Percentiles rank a stretch among this genome's conserved stretches.
phyloP scores from a whole-genome alignment of 75 land plant genomes.

The Cryptomeria japonica region DNA sequence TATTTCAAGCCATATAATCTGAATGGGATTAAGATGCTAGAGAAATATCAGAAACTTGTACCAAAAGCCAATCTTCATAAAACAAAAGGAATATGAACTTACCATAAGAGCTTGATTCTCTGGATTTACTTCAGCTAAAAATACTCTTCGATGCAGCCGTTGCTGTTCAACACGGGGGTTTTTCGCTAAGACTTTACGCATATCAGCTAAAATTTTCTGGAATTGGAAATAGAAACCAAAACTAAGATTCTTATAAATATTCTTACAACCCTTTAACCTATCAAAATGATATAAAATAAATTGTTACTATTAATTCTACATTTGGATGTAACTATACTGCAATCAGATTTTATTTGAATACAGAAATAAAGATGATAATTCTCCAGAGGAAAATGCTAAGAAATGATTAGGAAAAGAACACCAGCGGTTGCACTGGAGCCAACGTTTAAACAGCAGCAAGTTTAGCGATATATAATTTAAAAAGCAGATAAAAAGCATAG shows the following conservation, averaged over 20 bases:
- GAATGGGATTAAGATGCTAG: background rate
- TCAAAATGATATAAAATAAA: background rate
- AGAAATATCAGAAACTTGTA: background rate
- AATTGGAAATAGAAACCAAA: constrained; percentile 9
- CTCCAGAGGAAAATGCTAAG: background rate
- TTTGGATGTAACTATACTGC: background rate
- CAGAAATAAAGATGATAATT: background rate
- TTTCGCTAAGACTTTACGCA: constrained; percentile 94
- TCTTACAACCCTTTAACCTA: background rate
- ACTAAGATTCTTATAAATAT: background rate
- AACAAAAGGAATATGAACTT: background rate
- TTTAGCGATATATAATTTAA: background rate
- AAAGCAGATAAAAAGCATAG: background rate
- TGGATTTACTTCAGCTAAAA: constrained; percentile 70
- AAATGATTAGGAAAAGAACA: background rate
- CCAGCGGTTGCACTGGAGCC: background rate
- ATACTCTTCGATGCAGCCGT: constrained; percentile 88
- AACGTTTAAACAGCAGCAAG: background rate
- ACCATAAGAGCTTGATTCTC: constrained; percentile 93
- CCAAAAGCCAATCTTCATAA: background rate
- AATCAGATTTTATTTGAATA: background rate
- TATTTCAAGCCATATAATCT: background rate
- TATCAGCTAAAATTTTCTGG: constrained; percentile 96
- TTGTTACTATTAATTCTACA: background rate
- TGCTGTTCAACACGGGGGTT: constrained; percentile 94